Conservation (phyloP, 2,329 filamentous ascomycete genomes). For the Aspergillus sp. region DNA sequence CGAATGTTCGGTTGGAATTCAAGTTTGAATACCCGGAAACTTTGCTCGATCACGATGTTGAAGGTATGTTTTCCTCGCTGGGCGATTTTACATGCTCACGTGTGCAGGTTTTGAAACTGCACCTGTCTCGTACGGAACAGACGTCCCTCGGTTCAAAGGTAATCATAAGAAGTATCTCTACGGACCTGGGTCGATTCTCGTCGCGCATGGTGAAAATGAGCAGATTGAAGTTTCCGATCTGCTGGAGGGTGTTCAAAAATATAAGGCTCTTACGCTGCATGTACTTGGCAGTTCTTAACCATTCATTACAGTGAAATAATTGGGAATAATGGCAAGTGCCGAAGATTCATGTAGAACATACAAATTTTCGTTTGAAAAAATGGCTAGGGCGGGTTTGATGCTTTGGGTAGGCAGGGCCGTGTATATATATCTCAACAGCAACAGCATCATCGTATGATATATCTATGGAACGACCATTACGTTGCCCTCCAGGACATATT, state of each 20-base stretch:
- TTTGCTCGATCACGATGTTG: slow-evolving; percentile 38
- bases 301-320: not conserved
- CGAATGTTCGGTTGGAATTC: slow-evolving; percentile 33
- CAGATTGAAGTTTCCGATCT: slow-evolving; percentile 35
- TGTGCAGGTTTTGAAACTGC: slow-evolving; percentile 32
- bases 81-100: slow-evolving; percentile 3
- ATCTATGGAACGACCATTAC: too few species aligned
- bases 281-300: not conserved
- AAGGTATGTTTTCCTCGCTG: not conserved
- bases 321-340: not conserved
- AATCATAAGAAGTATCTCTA: slow-evolving; percentile 38
- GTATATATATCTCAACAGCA: too few species aligned
- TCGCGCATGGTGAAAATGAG: slow-evolving; percentile 40
- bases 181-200: slow-evolving; percentile 39
- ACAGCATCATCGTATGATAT: too few species aligned
- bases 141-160: slow-evolving; percentile 36
- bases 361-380: too few species aligned
- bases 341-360: too few species aligned
- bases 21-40: slow-evolving; percentile 39
- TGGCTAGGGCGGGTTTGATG: too few species aligned
- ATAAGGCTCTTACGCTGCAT: slow-evolving; percentile 27
- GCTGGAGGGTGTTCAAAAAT: slow-evolving; percentile 36
- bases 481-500: too few species aligned
- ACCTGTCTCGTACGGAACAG: slow-evolving; percentile 40
- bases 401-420: too few species aligned